These are phyloP conservation scores for Raddia guianensis DNA, from an alignment of 176 grass and related monocot genomes.

Conservation along the genomic window DNA sequence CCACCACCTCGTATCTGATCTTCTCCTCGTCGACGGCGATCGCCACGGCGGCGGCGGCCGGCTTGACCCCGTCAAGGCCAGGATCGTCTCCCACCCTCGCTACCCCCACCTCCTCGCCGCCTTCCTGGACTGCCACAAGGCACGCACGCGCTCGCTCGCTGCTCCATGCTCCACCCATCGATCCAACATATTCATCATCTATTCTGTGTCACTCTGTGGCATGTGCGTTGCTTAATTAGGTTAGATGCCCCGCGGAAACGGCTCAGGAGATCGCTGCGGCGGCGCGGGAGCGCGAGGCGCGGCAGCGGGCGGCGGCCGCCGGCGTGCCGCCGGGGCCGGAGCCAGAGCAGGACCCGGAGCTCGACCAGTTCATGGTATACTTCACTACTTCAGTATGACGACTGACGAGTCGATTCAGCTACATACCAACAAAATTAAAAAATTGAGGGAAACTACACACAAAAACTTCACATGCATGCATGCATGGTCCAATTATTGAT, in stretches of 20 bases:
- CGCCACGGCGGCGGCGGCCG: conserved; percentile 22
- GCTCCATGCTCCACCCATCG: background rate
- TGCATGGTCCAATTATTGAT: background rate
- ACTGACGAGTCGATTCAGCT: background rate
- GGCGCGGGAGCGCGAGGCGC: conserved; percentile 27
- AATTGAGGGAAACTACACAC: too few species aligned
- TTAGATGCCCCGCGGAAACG: conserved; percentile 34
- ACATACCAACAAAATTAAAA: too few species aligned
- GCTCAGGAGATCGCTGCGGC: conserved; percentile 38
- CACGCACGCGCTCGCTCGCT: background rate
- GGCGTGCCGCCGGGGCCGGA: conserved; percentile 21
- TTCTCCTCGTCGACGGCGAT: background rate
- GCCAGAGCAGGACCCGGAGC: conserved; percentile 35
- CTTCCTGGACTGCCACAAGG: conserved; percentile 74
- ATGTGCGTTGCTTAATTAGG: conserved; percentile 32
- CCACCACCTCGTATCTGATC: background rate
- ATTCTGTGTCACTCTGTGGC: background rate
- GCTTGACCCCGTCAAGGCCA: conserved; percentile 53
- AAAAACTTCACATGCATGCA: background rate
- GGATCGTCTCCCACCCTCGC: conserved; percentile 61
- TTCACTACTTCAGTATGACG: background rate
- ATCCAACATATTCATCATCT: background rate
- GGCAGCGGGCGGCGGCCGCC: conserved; percentile 42
- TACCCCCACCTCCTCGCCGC: conserved; percentile 58
- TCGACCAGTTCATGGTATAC: conserved; percentile 57